Conservation (phyloP, 371 early-diverging fungal species). For the Zychaea mexicana region DNA sequence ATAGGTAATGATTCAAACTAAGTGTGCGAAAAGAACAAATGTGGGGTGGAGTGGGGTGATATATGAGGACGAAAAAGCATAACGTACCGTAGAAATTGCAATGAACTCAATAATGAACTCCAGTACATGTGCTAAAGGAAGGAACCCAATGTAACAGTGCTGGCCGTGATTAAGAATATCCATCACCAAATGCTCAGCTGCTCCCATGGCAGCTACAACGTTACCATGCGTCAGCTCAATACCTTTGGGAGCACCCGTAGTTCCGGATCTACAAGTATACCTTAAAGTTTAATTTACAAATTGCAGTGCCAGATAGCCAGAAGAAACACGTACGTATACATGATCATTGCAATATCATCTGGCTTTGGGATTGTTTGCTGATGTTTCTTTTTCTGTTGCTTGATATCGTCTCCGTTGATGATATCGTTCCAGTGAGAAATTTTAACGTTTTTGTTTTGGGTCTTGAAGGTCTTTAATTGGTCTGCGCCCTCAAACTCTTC, state of each 20-base stretch:
- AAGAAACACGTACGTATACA: slow-evolving; percentile 56
- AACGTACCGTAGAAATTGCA: slow-evolving; percentile 36
- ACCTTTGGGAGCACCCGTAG: slow-evolving; percentile 82
- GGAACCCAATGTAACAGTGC: slow-evolving; percentile 77
- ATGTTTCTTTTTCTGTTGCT: slow-evolving; percentile 30
- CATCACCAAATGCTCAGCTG: slow-evolving; percentile 46
- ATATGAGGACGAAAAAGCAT: too few relatives aligned
- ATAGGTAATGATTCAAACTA: not conserved
- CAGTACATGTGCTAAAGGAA: slow-evolving; percentile 92
- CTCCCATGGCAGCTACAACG: slow-evolving; percentile 68
- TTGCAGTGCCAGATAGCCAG: not conserved
- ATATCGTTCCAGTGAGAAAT: slow-evolving; percentile 34
- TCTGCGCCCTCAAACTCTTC: slow-evolving; percentile 36
- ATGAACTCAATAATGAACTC: slow-evolving; percentile 75
- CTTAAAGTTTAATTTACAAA: too few relatives aligned
- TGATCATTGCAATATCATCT: slow-evolving; percentile 81
- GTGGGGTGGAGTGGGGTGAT: too few relatives aligned
- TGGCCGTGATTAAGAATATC: slow-evolving; percentile 38
- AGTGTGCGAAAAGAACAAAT: too few relatives aligned
- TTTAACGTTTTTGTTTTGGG: slow-evolving; percentile 12
- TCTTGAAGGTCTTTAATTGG: slow-evolving; percentile 25
- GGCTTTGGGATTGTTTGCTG: slow-evolving; percentile 42
- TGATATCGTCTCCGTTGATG: slow-evolving; percentile 8
- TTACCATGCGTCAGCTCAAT: slow-evolving; percentile 70
- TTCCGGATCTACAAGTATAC: slow-evolving; percentile 68